These are phyloP conservation scores for Trypanosomatidae sp. DNA, from an alignment of 208 protist species.

Conservation along the genomic window DNA sequence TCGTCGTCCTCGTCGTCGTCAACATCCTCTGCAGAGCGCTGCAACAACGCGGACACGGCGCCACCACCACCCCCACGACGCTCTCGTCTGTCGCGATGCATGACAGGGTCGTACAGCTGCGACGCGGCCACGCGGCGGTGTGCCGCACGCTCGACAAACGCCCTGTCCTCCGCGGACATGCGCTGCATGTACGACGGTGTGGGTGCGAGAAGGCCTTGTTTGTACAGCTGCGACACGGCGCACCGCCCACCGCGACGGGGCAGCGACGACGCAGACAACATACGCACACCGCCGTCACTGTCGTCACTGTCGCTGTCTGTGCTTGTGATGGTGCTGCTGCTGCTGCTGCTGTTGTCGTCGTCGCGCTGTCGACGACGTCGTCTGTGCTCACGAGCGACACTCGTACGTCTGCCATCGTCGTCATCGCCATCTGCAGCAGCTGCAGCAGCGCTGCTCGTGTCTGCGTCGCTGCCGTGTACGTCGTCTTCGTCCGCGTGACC, in stretches of 20 bases:
- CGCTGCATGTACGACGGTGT: constrained; percentile 14
- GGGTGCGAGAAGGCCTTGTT: constrained; percentile 13
- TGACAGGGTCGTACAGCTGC: constrained; percentile 23
- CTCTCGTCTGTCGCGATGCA: too few relatives aligned
- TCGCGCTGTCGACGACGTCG: background rate
- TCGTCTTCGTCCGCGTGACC: too few relatives aligned
- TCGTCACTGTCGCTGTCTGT: constrained; percentile 1
- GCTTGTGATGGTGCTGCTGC: background rate
- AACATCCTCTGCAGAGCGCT: background rate
- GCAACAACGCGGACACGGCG: background rate
- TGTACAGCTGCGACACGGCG: too few relatives aligned
- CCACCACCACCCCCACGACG: too few relatives aligned
- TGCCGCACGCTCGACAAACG: constrained; percentile 9
- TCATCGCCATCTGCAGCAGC: constrained; percentile 5
- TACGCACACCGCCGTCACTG: background rate
- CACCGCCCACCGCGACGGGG: background rate
- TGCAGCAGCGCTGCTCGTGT: background rate
- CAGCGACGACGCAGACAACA: constrained; percentile 1
- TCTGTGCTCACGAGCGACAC: background rate
- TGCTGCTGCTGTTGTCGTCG: background rate
- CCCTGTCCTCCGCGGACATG: constrained; percentile 22
- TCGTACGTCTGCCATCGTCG: background rate
- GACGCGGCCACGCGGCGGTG: constrained; percentile 2
- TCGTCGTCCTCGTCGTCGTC: background rate
- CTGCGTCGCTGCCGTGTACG: too few relatives aligned